phyloP scores from a whole-genome alignment of 2,329 filamentous ascomycete species.

The Fusarium albidum region DNA sequence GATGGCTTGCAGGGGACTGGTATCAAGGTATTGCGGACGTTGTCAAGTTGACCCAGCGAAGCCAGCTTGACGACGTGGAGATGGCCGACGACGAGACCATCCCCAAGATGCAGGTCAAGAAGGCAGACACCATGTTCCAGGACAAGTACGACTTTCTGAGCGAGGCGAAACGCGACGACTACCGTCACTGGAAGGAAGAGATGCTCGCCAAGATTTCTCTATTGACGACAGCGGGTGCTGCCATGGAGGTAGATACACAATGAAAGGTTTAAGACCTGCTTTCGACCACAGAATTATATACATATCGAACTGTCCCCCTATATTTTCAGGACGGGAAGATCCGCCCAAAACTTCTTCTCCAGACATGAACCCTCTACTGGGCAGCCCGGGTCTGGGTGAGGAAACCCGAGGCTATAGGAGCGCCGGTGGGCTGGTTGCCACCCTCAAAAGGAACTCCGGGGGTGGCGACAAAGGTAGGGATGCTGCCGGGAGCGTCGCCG shows the following conservation, averaged over 20 bases:
- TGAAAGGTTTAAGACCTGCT: constrained; percentile 36
- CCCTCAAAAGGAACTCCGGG: constrained; percentile 7
- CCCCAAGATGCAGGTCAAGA: constrained; percentile 53
- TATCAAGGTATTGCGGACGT: constrained; percentile 67
- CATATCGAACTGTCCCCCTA: constrained; percentile 28
- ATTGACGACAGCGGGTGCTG: constrained; percentile 37
- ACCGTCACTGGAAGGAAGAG: constrained; percentile 68
- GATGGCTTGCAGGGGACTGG: constrained; percentile 72
- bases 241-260: constrained; percentile 48
- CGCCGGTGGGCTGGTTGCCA: constrained; percentile 1
- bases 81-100: constrained; percentile 45
- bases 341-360: constrained; percentile 11
- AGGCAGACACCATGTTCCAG: constrained; percentile 77
- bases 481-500: not conserved
- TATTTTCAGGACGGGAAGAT: constrained; percentile 21
- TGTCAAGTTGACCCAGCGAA: constrained; percentile 45
- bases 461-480: constrained; percentile 11
- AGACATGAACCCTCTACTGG: constrained; percentile 16
- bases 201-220: constrained; percentile 66
- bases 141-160: constrained; percentile 76
- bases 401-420: constrained; percentile 16
- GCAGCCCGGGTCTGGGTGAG: constrained; percentile 19
- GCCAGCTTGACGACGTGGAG: constrained; percentile 46
- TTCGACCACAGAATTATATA: constrained; percentile 35
- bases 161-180: constrained; percentile 68